Evolutionary conservation across 768 basidiomycete genomes (phyloP).

Genomic region (Macrocybe gigantea): DNA sequence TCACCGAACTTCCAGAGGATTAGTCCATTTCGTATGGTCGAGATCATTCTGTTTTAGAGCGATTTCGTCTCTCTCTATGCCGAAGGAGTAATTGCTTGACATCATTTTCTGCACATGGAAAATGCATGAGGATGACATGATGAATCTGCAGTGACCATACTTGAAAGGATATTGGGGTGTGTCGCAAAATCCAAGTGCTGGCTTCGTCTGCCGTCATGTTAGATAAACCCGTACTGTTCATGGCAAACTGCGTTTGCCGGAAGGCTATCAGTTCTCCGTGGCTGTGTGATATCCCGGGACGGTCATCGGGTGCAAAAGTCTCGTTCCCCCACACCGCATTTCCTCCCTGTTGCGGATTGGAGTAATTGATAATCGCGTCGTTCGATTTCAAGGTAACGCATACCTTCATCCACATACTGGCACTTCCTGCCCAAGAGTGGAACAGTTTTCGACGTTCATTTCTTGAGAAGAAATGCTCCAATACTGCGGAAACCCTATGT

Average conservation of each 20-base stretch:
- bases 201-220: constrained; percentile 83
- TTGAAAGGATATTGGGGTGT: constrained; percentile 81
- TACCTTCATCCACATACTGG: constrained; percentile 92
- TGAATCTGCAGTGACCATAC: constrained; percentile 22
- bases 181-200: constrained; percentile 72
- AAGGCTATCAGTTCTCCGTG: constrained; percentile 87
- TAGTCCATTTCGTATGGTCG: constrained; percentile 86
- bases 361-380: background rate
- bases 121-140: constrained; percentile 1
- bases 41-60: constrained; percentile 58
- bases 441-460: constrained; percentile 87
- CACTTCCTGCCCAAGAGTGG: constrained; percentile 92
- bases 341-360: constrained; percentile 53
- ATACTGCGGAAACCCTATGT: constrained; percentile 34
- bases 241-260: constrained; percentile 23
- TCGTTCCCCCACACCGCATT: constrained; percentile 78
- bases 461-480: constrained; percentile 87
- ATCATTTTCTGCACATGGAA: constrained; percentile 64
- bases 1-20: constrained; percentile 79
- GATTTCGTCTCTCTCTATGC: constrained; percentile 73
- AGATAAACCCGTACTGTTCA: background rate
- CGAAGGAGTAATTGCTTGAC: constrained; percentile 79
- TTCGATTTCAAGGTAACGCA: background rate
- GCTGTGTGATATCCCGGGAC: constrained; percentile 41
- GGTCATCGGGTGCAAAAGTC: constrained; percentile 78